Base-by-base conservation (phyloP, 371 early-diverging fungal genomes). In the Mortierella sp. region DNA sequence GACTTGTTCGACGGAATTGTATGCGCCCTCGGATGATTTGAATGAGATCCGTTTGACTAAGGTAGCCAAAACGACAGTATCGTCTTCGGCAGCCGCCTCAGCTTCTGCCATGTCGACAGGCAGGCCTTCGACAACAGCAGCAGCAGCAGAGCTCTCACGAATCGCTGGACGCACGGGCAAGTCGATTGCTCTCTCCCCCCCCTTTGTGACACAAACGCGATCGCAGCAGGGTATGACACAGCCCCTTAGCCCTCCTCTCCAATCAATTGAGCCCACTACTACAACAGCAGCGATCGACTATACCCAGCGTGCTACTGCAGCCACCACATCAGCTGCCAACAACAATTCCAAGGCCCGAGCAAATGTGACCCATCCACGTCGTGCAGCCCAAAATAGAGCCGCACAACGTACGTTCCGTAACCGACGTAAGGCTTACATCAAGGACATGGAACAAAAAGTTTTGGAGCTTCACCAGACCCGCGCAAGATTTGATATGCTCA, bases 361-460 rank as follows among this genome's bases (percentile, higher is more conserved):
- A 4, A 74, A 74, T 53, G 44, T 68, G 21, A 74, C 76, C 4
- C 76, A 74, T 39, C 76, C 76, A 1, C 76, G 76, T 37, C 79
- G 90, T 13, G 86, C 87, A 19, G 88, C 85, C 41, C 91, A 91
- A 66, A 91, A 91, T 67, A 72, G 91, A 48, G 86, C 84, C 3
- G 90, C 90, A 0, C 91, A 91, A 66, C 79, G 89, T 22, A 88
- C 89, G 0, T 91, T 90, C 70, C 85, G 91, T 0, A 87, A 89
- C 71, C 83, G 91, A 13, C 89, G 89, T 50, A 81, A 88, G 69
- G 85, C 82, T 2, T 86, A 90, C 54, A 86, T 89, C 71, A 81
- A 80, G 29, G 88, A 88, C 34, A 86, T 89, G 22, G 90, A 91
- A 55, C 62, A 69, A 2, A 83, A 79, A 54, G 82, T 82, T 9